Base-by-base conservation (phyloP, 495 filamentous ascomycete species). In the Hypoxylon intermedium region DNA sequence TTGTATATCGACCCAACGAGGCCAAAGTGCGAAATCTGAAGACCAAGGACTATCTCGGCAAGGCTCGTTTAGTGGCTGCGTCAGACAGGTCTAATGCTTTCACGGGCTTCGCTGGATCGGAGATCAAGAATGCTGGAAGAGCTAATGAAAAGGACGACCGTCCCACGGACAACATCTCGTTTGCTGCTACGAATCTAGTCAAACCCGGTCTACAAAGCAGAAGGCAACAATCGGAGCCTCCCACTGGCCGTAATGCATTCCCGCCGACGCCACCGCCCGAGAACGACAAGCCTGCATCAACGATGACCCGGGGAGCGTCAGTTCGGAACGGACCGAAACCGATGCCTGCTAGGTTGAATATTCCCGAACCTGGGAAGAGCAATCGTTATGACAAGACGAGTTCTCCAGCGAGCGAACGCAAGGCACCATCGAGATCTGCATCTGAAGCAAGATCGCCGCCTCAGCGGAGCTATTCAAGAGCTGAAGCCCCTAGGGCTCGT, bases 11-110 rank as follows among this genome's bases (percentile, higher is more conserved):
- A 41, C 94, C 94, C 28, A 98, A 97, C 72, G 91, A 92, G 58
- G 92, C 95, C 58, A 99, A 99, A 73, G 94, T 99, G 50, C 96
- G 93, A 73, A 99, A 99, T 66, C 80, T 99, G 61, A 95, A 97
- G 76, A 86, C 90, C 18, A 97, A 96, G 72, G 92, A 98, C 67
- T 99, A 99, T 69, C 84, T 99, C 3, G 94, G 94, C 26, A 98
- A 96, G 70, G 91, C 95, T 13, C 82, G 91, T 38, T 77, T 99
- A 36, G 88, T 99, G n/a, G 94, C 94, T 15, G 88, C 92, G n/a
- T 87, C 92, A 12, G 92, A 97, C 64, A 79, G 85, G 48, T 71
- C 74, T 67, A 90, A 92, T 74, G 83, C 86, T 12, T 91, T 89
- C 67, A 89, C 88, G 7, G 89, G 89, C 41, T 91, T 91, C 66